phyloP scores from a whole-genome alignment of 352 stramenopile genomes.

The Phytophthora sansomeana region DNA sequence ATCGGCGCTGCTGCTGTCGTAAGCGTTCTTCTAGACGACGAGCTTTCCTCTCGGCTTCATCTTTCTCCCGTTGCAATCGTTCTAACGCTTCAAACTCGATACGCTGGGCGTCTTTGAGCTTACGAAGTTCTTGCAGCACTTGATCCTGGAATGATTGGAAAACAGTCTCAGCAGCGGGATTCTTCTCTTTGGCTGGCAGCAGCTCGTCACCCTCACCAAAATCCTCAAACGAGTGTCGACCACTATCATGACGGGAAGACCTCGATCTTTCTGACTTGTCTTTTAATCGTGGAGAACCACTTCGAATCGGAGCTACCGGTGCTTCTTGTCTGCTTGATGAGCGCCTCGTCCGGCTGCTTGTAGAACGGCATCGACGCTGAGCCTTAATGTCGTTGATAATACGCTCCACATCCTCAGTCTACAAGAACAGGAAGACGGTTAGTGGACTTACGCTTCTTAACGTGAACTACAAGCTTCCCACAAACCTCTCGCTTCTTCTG shows the following conservation, averaged over 20 bases:
- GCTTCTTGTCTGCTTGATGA: constrained; percentile 18
- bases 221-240: constrained; percentile 8
- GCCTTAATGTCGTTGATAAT: constrained; percentile 54
- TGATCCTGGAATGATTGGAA: constrained; percentile 52
- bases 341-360: not conserved
- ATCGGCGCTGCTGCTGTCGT: constrained; percentile 37
- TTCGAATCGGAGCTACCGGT: constrained; percentile 15
- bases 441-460: not conserved
- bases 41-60: constrained; percentile 32
- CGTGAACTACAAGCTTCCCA: not conserved
- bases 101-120: constrained; percentile 52
- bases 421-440: not conserved
- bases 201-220: constrained; percentile 20
- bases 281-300: constrained; percentile 10
- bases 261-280: constrained; percentile 1
- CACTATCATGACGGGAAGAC: not conserved
- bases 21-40: constrained; percentile 47
- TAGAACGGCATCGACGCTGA: constrained; percentile 21
- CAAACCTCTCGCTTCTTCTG: constrained; percentile 48
- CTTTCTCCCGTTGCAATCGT: constrained; percentile 21
- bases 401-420: constrained; percentile 51
- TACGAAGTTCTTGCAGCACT: constrained; percentile 58
- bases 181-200: not conserved
- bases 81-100: constrained; percentile 29
- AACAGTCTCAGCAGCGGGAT: not conserved